Conservation (phyloP, 176 grass and related monocot species). For the Zea mays region Zm-B73-REFERENCE-NAM-5.0 NC_050104.1:159724501-159725000, state of each 20-base stretch:
- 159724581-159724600: conserved; percentile 23
- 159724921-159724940: conserved; percentile 55
- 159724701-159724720: conserved; percentile 86
- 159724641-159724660: conserved; percentile 92
- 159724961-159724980: conserved; percentile 86
- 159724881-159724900: background rate
- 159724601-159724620: conserved; percentile 20
- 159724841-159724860: conserved; percentile 2
- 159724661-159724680: conserved; percentile 80
- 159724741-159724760: conserved; percentile 81
- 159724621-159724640: conserved; percentile 30
- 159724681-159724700: conserved; percentile 73
- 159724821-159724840: conserved; percentile 2
- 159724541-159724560: conserved; percentile 16
- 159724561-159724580: conserved; percentile 12
- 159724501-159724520: background rate
- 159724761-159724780: conserved; percentile 98
- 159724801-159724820: background rate
- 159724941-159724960: conserved; percentile 86
- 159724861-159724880: background rate
- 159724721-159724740: conserved; percentile 94
- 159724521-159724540: background rate
- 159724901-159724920: conserved; percentile 11
- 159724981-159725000: conserved; percentile 83
- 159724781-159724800: conserved; percentile 37